Evolutionary conservation across 1,284 basidiomycete species (phyloP).

Genomic region (Agaricales sp.): DNA sequence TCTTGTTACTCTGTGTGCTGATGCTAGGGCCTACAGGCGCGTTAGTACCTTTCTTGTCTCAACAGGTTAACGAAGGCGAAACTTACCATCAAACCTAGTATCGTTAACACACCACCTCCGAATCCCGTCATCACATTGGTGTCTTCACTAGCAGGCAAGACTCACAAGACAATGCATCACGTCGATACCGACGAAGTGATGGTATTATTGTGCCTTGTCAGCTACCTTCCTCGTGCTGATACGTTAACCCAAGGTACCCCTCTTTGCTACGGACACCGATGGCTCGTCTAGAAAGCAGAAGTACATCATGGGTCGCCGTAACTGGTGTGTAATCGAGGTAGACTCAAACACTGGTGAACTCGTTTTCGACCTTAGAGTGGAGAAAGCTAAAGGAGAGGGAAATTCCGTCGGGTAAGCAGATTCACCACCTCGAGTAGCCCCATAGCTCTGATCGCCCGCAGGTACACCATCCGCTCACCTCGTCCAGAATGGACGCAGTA

Average conservation of each 20-base stretch:
- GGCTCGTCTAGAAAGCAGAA: conserved; percentile 63
- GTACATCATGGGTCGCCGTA: conserved; percentile 79
- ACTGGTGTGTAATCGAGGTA: conserved; percentile 79
- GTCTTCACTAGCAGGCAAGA: conserved; percentile 69
- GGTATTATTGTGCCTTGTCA: conserved; percentile 32
- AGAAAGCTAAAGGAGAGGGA: conserved; percentile 73
- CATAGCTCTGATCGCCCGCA: neutral
- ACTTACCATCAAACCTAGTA: conserved; percentile 16
- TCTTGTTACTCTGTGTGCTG: neutral
- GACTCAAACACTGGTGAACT: conserved; percentile 54
- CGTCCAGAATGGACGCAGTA: neutral
- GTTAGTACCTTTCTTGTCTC: conserved; percentile 5
- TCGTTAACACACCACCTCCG: conserved; percentile 76
- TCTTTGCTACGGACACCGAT: conserved; percentile 75
- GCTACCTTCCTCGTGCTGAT: conserved; percentile 3
- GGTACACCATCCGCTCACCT: neutral
- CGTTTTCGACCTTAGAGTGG: conserved; percentile 83
- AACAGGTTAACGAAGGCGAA: conserved; percentile 32
- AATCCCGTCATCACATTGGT: conserved; percentile 75
- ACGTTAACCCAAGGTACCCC: conserved; percentile 52
- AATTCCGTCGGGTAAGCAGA: conserved; percentile 56
- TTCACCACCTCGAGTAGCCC: no score
- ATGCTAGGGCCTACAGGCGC: conserved; percentile 1
- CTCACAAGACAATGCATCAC: conserved; percentile 75
- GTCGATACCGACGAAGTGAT: conserved; percentile 77